Conservation (phyloP, 1,284 basidiomycete species). For the Melanopsichium pennsylvanicum region DNA sequence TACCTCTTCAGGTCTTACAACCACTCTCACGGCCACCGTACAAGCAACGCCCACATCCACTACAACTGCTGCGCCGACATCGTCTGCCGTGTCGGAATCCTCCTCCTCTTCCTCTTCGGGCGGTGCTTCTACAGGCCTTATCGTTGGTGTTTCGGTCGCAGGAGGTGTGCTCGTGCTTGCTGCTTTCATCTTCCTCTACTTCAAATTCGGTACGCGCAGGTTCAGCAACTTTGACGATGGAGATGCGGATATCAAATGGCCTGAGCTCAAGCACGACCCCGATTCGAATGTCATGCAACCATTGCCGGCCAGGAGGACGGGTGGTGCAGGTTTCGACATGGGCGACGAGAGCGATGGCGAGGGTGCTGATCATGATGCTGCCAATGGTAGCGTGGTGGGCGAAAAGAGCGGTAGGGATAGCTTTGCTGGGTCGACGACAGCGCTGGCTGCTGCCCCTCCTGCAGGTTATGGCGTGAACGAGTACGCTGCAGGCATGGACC, state of each 20-base stretch:
- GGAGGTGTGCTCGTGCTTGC: conserved; percentile 59
- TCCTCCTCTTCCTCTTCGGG: conserved; percentile 1
- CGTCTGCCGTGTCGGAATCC: conserved; percentile 6
- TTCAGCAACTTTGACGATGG: conserved; percentile 50
- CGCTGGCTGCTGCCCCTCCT: conserved; percentile 23
- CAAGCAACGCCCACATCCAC: conserved; percentile 10
- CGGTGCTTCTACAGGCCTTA: conserved; percentile 50
- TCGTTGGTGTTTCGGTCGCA: conserved; percentile 59
- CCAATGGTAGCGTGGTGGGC: not conserved
- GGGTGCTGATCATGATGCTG: conserved; percentile 25
- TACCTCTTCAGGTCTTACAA: conserved; percentile 25
- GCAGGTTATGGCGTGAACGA: conserved; percentile 27
- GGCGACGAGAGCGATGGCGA: conserved; percentile 58
- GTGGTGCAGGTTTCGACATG: conserved; percentile 64
- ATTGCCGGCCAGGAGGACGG: conserved; percentile 59
- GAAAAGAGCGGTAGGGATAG: conserved; percentile 46
- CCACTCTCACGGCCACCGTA: conserved; percentile 22
- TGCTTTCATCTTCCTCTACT: conserved; percentile 53
- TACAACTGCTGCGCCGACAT: too few species aligned
- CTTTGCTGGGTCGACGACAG: conserved; percentile 40
- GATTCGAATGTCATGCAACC: conserved; percentile 57
- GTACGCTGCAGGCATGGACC: conserved; percentile 13
- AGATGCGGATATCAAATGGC: conserved; percentile 63
- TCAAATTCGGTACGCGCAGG: conserved; percentile 56
- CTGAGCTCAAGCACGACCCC: conserved; percentile 60